Evolutionary conservation across 768 basidiomycete species (phyloP), one percentile per base, ranked within the genome.

Genomic region (Lactifluus subvellereus): DNA sequence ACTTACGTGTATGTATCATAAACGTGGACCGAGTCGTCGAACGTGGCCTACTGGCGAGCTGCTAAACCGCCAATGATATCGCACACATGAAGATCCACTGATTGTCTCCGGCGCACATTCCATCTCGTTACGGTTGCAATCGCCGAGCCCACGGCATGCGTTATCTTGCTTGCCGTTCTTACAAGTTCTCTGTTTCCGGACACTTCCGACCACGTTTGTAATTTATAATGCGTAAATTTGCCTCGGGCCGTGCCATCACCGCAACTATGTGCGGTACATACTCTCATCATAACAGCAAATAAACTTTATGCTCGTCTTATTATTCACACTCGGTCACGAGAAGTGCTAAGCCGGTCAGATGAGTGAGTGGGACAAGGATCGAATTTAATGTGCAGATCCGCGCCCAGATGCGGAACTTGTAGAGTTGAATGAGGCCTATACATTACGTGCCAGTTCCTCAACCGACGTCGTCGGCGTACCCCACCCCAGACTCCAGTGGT

Each of bases 21-120:
- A 65, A 65, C 66, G 66, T 65, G 64, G 49, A 45, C 48, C 1
- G 1, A 7, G 16, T 40, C 59, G 32, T 65, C 66, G 45, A 67
- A 64, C 62, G 62, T 27, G 27, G 27, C 2, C 27, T 27, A 27
- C 27, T 27, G 27, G 27, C 27, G 27, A 27, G 27, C 27, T 27
- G 27, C 27, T 33, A 35, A 20, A 3, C 50, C 53, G 14, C 66
- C 66, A 67, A 67, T 67, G 38, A 20, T 32, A 53, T 43, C 35
- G 52, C 65, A 56, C 66, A 53, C 54, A 56, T 54, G 58, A 51
- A 5, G 13, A 4, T 5, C 10, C 37, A 16, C 35, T 6, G 27
- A 27, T 50, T 30, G 13, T 38, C 35, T 40, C 48, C 57, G 57
- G 51, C 54, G 47, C 54, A 59, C 52, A 51, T 60, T 33, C 30